phyloP scores from a whole-genome alignment of 129 eudicot genomes.

The Flaveria trinervia region DNA sequence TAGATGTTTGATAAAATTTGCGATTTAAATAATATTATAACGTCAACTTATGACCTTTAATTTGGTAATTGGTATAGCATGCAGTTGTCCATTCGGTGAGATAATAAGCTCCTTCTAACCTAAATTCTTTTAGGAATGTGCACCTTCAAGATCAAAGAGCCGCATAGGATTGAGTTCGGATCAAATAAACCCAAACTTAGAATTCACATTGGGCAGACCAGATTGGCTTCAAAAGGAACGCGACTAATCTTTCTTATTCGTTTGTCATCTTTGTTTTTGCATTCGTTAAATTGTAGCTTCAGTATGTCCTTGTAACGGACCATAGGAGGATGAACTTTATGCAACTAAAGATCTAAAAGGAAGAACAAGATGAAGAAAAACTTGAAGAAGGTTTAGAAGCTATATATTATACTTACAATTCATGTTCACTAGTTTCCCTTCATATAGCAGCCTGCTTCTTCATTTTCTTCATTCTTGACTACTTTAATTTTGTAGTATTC shows the following conservation, averaged over 20 bases:
- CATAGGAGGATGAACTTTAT: constrained; percentile 22
- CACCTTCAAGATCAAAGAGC: constrained; percentile 43
- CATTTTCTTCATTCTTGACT: constrained; percentile 37
- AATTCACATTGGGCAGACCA: constrained; percentile 82
- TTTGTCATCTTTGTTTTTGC: neutral
- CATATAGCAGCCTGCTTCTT: constrained; percentile 33
- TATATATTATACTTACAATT: neutral
- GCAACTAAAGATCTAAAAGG: constrained; percentile 25
- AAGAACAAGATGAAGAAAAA: constrained; percentile 38
- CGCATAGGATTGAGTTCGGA: constrained; percentile 42
- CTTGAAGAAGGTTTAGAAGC: constrained; percentile 34
- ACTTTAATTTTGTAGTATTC: constrained; percentile 28
- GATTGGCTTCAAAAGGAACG: constrained; percentile 51
- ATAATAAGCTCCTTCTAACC: neutral
- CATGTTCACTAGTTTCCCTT: no score
- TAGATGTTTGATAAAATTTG: no score
- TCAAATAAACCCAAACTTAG: constrained; percentile 68
- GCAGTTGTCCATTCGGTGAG: no score
- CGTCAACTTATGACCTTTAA: neutral
- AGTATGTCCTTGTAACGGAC: constrained; percentile 31
- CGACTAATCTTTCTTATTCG: constrained; percentile 24
- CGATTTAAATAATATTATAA: neutral
- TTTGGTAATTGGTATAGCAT: neutral
- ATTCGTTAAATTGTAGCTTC: constrained; percentile 26
- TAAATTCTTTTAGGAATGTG: constrained; percentile 49